A percentile compares a stretch with the other conserved stretches of the same genome.
phyloP scores from a whole-genome alignment of 2,329 filamentous ascomycete species.

The Stagonosporopsis chrysanthemi region DNA sequence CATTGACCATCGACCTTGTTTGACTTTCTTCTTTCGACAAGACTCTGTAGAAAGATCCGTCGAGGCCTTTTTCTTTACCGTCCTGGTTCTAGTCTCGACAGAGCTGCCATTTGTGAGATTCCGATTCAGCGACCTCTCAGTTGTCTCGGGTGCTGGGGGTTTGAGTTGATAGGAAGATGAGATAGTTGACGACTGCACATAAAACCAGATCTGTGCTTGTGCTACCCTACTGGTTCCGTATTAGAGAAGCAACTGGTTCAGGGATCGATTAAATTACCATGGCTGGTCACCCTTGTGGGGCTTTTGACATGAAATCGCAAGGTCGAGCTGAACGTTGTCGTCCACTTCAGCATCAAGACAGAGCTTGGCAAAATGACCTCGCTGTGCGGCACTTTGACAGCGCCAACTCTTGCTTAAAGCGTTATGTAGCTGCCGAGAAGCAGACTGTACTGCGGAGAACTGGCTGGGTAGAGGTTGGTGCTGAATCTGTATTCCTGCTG shows the following conservation, averaged over 20 bases:
- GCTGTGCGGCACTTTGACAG: neutral
- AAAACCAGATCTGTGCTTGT: neutral
- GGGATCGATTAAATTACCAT: neutral
- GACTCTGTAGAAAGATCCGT: too few species aligned
- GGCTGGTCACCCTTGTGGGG: too few species aligned
- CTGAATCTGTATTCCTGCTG: neutral
- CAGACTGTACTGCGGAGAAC: neutral
- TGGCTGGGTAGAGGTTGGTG: neutral
- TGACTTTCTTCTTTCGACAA: too few species aligned
- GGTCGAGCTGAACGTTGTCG: neutral
- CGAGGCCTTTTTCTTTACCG: too few species aligned
- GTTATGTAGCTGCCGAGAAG: neutral
- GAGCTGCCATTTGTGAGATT: too few species aligned
- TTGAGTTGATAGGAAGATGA: neutral
- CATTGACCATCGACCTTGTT: too few species aligned
- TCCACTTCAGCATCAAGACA: neutral
- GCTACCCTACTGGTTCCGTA: neutral
- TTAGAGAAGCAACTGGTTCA: neutral
- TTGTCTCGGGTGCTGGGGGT: neutral
- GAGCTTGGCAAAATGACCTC: neutral
- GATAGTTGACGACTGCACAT: neutral
- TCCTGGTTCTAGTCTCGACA: too few species aligned
- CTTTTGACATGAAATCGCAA: conserved; percentile 2
- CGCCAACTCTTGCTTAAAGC: neutral
- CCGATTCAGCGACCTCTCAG: too few species aligned